Evolutionary conservation across 2,329 filamentous ascomycete species (phyloP).

Genomic region (Calonectria henricotiae): DNA sequence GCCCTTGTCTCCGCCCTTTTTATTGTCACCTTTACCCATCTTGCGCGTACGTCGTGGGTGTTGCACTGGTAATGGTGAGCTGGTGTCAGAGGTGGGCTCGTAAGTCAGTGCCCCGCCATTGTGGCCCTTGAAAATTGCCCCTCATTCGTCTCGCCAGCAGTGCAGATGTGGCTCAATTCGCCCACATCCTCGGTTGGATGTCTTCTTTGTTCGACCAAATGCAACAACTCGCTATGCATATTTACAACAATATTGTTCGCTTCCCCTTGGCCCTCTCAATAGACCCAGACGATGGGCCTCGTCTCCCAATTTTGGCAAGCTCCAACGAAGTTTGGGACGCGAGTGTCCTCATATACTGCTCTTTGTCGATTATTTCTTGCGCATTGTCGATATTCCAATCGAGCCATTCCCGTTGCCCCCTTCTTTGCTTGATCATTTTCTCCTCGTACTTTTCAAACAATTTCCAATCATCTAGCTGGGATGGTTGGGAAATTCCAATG

Average conservation of each 20-base stretch:
- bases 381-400: constrained; percentile 61
- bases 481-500: constrained; percentile 66
- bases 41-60: constrained; percentile 34
- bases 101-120: constrained; percentile 33
- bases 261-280: not conserved
- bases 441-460: constrained; percentile 67
- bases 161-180: constrained; percentile 5
- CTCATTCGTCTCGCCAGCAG: constrained; percentile 18
- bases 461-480: constrained; percentile 72
- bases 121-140: constrained; percentile 29
- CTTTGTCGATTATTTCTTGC: constrained; percentile 52
- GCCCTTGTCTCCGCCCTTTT: constrained; percentile 61
- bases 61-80: constrained; percentile 25
- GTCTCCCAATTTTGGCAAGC: constrained; percentile 38
- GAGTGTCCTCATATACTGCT: constrained; percentile 52
- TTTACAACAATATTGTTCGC: constrained; percentile 6
- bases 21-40: constrained; percentile 61
- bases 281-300: not conserved
- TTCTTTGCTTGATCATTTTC: constrained; percentile 59
- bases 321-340: constrained; percentile 51
- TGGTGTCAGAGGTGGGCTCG: constrained; percentile 18
- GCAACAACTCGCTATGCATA: not conserved
- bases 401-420: constrained; percentile 61
- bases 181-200: not conserved
- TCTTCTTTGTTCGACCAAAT: not conserved